These are phyloP conservation scores for Fusarium setosum DNA, from an alignment of 2,329 filamentous ascomycete species.

Conservation along the genomic window DNA sequence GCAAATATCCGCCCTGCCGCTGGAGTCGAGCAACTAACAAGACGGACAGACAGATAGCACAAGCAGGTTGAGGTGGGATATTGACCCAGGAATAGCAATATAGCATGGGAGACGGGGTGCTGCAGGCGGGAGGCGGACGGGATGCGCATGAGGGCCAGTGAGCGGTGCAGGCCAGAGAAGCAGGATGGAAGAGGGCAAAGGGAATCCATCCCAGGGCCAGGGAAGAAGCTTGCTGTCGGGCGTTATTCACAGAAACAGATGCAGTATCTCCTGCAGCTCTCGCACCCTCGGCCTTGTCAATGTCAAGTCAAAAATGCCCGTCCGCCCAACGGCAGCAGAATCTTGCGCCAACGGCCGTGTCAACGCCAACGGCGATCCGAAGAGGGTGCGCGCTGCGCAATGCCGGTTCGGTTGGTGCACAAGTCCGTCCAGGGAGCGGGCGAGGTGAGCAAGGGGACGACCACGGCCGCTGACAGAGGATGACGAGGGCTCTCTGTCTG, in stretches of 20 bases:
- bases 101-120: too few species aligned
- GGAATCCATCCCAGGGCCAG: constrained; percentile 19
- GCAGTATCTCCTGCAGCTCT: constrained; percentile 15
- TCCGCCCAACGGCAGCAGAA: background rate
- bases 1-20: constrained; percentile 14
- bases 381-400: background rate
- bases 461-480: background rate
- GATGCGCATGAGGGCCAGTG: constrained; percentile 22
- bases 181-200: constrained; percentile 15
- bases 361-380: constrained; percentile 2
- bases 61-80: constrained; percentile 22
- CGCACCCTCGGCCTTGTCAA: constrained; percentile 14
- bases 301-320: background rate
- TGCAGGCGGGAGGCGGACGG: constrained; percentile 27
- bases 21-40: constrained; percentile 7
- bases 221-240: constrained; percentile 29
- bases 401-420: constrained; percentile 13
- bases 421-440: background rate
- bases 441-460: constrained; percentile 15
- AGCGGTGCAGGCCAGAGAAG: constrained; percentile 27
- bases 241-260: constrained; percentile 10
- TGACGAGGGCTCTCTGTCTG: background rate
- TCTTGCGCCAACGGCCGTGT: background rate
- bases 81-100: constrained; percentile 29
- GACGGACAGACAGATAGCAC: background rate